Evolutionary conservation across 179 eudicot genomes (phyloP), one percentile per base, ranked within the genome.

Genomic region (Silene noctiflora): DNA sequence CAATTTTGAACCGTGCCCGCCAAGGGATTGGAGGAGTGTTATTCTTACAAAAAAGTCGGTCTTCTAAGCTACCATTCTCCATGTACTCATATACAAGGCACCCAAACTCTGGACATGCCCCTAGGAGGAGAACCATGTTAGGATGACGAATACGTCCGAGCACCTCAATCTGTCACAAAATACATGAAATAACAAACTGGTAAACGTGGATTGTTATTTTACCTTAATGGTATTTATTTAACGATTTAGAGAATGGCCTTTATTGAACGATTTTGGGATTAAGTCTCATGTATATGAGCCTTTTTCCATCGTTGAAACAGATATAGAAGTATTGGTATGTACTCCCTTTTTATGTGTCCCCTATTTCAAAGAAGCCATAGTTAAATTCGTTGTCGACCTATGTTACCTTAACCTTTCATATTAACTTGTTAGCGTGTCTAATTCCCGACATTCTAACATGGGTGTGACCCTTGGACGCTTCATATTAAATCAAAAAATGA

Each of bases 81-180:
- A 93, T 86, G 85, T 79, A 84, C 69, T 93, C 98, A 44, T 93
- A 93, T 5, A 91, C 90, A 16, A 93, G 87, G 86, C 98, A 91
- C 68, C 98, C 97, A 11, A 84, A 81, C 53, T 91, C 86, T 3
- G 97, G 93, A 67, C 98, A 91, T 17, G 97, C 90, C 9, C 98
- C 98, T 13, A 93, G 65, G 59, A 93, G 92, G 62, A 91, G 87
- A 70, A 93, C 98, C 93, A 93, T 86, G 73, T 90, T 78, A 21
- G 98, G 98, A 80, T 93, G 98, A 70, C 96, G 86, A 73, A 90
- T 85, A 51, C 82, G 80, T 72, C 90, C 87, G 61, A 93, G 72
- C n/a, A 93, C 93, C 79, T 93, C 95, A 72, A 93, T 79, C 97
- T 92, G 84, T 68, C 31, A 35, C 11, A 14, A 22, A 21, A 3